Conservation (phyloP, 345 rosid genomes). For the Kernera saxatilis region DNA sequence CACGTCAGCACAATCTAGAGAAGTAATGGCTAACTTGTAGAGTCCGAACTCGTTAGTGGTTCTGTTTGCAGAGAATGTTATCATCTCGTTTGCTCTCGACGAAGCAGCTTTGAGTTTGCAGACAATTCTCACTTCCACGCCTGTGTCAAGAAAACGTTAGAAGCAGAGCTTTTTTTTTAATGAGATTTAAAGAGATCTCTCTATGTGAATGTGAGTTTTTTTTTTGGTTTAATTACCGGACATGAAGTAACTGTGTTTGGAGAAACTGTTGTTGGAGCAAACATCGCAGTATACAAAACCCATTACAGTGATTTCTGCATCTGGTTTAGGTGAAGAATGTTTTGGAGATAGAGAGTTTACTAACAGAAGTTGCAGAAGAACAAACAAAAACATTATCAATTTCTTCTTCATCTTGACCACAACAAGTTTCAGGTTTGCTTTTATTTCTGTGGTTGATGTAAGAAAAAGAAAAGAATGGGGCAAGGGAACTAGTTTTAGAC, state of each 20-base stretch:
- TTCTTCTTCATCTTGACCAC: background rate
- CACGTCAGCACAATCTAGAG: conserved; percentile 76
- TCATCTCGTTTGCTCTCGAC: conserved; percentile 52
- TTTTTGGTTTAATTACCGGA: conserved; percentile 45
- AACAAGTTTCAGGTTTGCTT: background rate
- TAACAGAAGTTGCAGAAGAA: conserved; percentile 39
- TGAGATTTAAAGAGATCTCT: background rate
- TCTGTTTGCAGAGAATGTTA: conserved; percentile 76
- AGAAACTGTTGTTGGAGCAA: conserved; percentile 95
- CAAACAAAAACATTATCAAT: background rate
- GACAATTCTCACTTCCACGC: conserved; percentile 74
- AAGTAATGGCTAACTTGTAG: conserved; percentile 68
- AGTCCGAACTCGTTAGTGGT: conserved; percentile 74
- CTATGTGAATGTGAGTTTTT: background rate
- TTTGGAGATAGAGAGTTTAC: conserved; percentile 34
- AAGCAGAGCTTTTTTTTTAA: background rate
- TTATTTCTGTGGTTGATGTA: background rate
- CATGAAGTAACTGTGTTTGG: conserved; percentile 94
- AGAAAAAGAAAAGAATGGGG: background rate
- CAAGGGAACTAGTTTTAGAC: background rate
- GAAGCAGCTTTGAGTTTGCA: conserved; percentile 69
- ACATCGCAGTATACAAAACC: conserved; percentile 95
- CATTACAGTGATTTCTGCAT: conserved; percentile 64
- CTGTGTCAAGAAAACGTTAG: conserved; percentile 36
- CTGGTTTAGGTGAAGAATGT: conserved; percentile 23